phyloP scores from a whole-genome alignment of 2,329 filamentous ascomycete species.

The Apiospora rasikravindrae region DNA sequence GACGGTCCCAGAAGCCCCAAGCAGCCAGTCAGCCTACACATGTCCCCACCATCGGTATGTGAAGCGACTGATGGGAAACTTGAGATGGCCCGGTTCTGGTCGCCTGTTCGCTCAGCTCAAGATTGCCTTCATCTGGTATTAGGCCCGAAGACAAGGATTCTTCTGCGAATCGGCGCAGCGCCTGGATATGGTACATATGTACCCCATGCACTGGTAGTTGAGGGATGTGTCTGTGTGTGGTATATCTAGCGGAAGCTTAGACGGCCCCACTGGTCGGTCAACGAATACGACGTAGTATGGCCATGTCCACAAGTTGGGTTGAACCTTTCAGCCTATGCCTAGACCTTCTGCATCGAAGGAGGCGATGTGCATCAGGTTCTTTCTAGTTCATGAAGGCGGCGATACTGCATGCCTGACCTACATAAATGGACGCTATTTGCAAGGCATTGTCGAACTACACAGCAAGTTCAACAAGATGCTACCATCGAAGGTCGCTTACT shows the following conservation, averaged over 20 bases:
- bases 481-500: neutral
- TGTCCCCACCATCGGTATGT: neutral
- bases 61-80: neutral
- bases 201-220: neutral
- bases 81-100: slow-evolving; percentile 3
- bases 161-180: neutral
- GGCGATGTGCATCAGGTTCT: neutral
- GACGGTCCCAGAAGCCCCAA: neutral
- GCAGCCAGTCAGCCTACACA: neutral
- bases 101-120: slow-evolving; percentile 9
- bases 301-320: neutral
- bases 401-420: neutral
- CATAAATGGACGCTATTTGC: neutral
- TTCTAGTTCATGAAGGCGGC: neutral
- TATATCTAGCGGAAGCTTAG: neutral
- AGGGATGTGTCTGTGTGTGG: neutral
- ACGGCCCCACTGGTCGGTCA: neutral
- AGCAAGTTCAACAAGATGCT: neutral
- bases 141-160: slow-evolving; percentile 10
- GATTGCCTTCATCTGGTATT: neutral
- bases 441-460: neutral
- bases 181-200: slow-evolving; percentile 13
- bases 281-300: neutral
- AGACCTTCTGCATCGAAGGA: neutral
- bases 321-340: neutral